A percentile compares a stretch with the other conserved stretches of the same genome.
phyloP scores from a whole-genome alignment of 2,329 filamentous ascomycete genomes.

The Dactylellina parvicollis region DNA sequence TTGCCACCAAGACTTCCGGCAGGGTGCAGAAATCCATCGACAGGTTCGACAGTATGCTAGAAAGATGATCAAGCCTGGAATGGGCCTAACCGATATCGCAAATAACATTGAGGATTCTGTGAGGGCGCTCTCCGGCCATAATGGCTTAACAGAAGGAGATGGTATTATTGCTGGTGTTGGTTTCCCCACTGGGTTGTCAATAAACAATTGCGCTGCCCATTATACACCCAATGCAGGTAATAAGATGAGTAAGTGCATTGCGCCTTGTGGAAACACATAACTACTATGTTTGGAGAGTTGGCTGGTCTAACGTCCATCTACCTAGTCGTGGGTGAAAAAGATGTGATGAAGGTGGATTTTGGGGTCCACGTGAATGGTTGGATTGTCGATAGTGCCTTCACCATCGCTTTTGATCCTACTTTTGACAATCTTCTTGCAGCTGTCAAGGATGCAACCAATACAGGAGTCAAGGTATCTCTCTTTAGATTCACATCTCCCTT shows the following conservation, averaged over 20 bases:
- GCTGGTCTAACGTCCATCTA: neutral
- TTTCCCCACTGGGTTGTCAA: slow-evolving; percentile 83
- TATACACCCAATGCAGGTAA: slow-evolving; percentile 89
- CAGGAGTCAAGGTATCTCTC: slow-evolving; percentile 72
- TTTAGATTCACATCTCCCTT: neutral
- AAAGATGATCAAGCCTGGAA: slow-evolving; percentile 81
- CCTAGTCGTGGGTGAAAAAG: slow-evolving; percentile 69
- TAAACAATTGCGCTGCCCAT: slow-evolving; percentile 87
- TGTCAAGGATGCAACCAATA: slow-evolving; percentile 75
- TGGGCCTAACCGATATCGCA: slow-evolving; percentile 81
- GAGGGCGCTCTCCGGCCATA: slow-evolving; percentile 78
- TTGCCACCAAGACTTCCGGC: slow-evolving; percentile 81
- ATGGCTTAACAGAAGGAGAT: slow-evolving; percentile 80
- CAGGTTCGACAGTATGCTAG: slow-evolving; percentile 86
- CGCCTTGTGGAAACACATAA: neutral
- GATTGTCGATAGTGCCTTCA: slow-evolving; percentile 78
- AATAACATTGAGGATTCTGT: slow-evolving; percentile 88
- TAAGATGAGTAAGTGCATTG: slow-evolving; percentile 67
- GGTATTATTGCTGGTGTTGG: slow-evolving; percentile 82
- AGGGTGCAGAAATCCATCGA: slow-evolving; percentile 87
- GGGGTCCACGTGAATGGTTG: slow-evolving; percentile 76
- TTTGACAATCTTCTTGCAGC: slow-evolving; percentile 75
- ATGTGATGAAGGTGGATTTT: slow-evolving; percentile 79
- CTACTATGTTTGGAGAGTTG: neutral
- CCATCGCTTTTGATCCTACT: slow-evolving; percentile 73